Evolutionary conservation across 2,329 filamentous ascomycete genomes (phyloP).

Genomic region (Aspergillus fructus): DNA sequence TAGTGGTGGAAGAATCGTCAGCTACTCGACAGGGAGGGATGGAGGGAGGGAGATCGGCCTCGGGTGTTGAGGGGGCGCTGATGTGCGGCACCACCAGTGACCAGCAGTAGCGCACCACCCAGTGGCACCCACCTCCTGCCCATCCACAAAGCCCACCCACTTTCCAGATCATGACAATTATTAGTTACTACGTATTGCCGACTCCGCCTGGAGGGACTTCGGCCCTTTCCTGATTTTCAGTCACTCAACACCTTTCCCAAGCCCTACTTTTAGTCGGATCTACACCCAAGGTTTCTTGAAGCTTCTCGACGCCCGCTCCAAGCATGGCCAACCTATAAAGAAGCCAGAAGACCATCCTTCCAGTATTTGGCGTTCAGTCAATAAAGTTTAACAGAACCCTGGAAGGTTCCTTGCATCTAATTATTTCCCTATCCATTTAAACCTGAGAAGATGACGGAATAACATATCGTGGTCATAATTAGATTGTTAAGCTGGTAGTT

Average conservation of each 20-base stretch:
- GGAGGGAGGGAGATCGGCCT: constrained; percentile 19
- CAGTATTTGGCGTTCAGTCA: background rate
- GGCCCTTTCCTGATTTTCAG: constrained; percentile 1
- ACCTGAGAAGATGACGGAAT: too few relatives aligned
- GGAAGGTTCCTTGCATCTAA: background rate
- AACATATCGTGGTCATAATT: too few relatives aligned
- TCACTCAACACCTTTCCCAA: background rate
- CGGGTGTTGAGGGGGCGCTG: constrained; percentile 23
- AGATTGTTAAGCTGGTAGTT: too few relatives aligned
- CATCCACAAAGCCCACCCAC: background rate
- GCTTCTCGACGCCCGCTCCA: background rate
- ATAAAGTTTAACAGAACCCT: background rate
- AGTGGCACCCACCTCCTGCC: background rate
- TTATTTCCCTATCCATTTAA: background rate
- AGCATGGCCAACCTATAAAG: background rate
- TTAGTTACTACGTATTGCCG: background rate
- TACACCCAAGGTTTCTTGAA: background rate
- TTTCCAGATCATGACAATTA: background rate
- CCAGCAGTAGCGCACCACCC: background rate
- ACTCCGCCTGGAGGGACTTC: constrained; percentile 8
- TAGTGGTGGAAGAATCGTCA: constrained; percentile 15
- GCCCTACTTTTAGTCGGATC: constrained; percentile 1
- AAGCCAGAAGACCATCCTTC: background rate
- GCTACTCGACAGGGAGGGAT: constrained; percentile 13
- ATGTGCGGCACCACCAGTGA: constrained; percentile 12